phyloP scores from a whole-genome alignment of 371 early-diverging fungal genomes.

The Batkoa obscura region DNA sequence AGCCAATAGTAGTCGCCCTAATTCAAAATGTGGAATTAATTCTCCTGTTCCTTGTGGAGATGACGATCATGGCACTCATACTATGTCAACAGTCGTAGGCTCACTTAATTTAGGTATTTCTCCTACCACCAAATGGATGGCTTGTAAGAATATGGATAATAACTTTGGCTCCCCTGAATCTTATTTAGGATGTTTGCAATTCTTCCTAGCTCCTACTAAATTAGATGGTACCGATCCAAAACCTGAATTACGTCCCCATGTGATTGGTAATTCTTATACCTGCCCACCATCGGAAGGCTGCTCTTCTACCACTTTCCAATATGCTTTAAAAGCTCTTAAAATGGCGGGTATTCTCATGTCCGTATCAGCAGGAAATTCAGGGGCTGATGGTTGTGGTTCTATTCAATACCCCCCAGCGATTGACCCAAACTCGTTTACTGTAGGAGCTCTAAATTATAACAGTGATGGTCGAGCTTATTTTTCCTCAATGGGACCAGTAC shows the following conservation, averaged over 20 bases:
- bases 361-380: slow-evolving; percentile 2
- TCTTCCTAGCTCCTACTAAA: neutral
- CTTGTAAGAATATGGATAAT: slow-evolving; percentile 4
- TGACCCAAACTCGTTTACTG: neutral
- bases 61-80: slow-evolving; percentile 6
- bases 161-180: slow-evolving; percentile 1
- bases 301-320: neutral
- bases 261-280: slow-evolving; percentile 4
- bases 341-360: neutral
- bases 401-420: slow-evolving; percentile 2
- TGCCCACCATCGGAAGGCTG: slow-evolving; percentile 2
- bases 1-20: neutral
- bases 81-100: slow-evolving; percentile 2
- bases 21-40: neutral
- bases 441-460: neutral
- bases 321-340: slow-evolving; percentile 2
- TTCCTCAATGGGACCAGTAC: slow-evolving; percentile 2
- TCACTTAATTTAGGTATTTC: neutral
- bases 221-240: neutral
- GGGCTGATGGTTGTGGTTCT: neutral
- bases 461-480: neutral
- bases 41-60: neutral
- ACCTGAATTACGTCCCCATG: neutral
- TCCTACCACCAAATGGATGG: slow-evolving; percentile 3
- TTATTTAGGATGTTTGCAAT: slow-evolving; percentile 4